Percentiles rank a stretch among this genome's conserved stretches.
Conservation (phyloP, 1,139 yeast genomes). For the Candida glucosophila region DNA sequence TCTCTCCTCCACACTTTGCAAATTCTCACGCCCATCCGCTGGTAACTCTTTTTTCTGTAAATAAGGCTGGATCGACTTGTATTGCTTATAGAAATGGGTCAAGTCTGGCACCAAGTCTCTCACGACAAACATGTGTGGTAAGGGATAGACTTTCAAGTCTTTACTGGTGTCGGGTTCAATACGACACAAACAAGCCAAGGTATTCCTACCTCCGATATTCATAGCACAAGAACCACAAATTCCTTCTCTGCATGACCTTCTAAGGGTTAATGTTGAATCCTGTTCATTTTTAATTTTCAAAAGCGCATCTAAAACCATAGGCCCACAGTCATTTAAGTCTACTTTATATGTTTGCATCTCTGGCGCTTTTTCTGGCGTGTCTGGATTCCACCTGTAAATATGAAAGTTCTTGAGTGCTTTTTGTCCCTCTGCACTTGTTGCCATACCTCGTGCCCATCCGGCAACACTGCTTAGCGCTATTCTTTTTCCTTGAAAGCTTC, state of each 20-base stretch:
- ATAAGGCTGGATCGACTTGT: constrained; percentile 95
- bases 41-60: constrained; percentile 80
- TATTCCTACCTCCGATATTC: constrained; percentile 97
- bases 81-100: constrained; percentile 96
- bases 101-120: constrained; percentile 96
- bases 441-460: constrained; percentile 24
- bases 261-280: constrained; percentile 88
- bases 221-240: constrained; percentile 99
- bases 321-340: constrained; percentile 89
- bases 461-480: constrained; percentile 3
- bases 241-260: constrained; percentile 99
- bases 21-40: constrained; percentile 85
- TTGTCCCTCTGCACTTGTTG: constrained; percentile 29
- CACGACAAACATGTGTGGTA: constrained; percentile 97
- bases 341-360: constrained; percentile 73
- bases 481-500: constrained; percentile 22
- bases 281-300: constrained; percentile 93
- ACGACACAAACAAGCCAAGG: constrained; percentile 92
- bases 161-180: constrained; percentile 73
- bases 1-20: constrained; percentile 89
- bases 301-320: constrained; percentile 95
- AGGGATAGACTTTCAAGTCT: constrained; percentile 84
- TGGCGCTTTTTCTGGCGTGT: constrained; percentile 90
- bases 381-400: constrained; percentile 98
- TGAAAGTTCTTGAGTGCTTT: constrained; percentile 71